phyloP scores from a whole-genome alignment of 352 stramenopile species.

The Phytophthora pistaciae region DNA sequence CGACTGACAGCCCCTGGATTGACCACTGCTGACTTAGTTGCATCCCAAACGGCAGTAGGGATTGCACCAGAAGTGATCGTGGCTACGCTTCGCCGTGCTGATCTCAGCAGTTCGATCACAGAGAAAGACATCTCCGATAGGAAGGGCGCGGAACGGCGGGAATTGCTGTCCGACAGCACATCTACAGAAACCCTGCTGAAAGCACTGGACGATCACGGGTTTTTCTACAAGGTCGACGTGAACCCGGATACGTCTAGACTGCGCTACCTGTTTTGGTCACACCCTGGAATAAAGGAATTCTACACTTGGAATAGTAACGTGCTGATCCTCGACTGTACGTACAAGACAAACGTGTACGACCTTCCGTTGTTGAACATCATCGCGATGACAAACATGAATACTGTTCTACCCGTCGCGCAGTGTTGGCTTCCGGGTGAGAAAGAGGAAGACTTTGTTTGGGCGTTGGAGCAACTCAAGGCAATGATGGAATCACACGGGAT shows the following conservation, averaged over 20 bases:
- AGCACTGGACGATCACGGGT: neutral
- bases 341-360: conserved; percentile 18
- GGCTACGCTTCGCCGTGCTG: neutral
- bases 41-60: neutral
- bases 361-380: conserved; percentile 17
- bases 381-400: conserved; percentile 9
- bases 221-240: neutral
- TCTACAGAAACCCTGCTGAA: neutral
- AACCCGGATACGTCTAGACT: neutral
- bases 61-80: neutral
- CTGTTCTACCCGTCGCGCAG: conserved; percentile 4
- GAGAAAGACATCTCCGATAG: neutral
- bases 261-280: neutral
- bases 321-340: conserved; percentile 15
- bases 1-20: neutral
- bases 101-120: neutral
- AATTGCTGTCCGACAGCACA: neutral
- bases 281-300: neutral
- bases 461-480: neutral
- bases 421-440: neutral
- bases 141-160: neutral
- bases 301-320: neutral
- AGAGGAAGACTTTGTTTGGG: neutral
- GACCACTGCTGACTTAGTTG: neutral
- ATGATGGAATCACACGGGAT: neutral